phyloP scores from a whole-genome alignment of 345 rosid species.

The Eutrema heterophyllum region DNA sequence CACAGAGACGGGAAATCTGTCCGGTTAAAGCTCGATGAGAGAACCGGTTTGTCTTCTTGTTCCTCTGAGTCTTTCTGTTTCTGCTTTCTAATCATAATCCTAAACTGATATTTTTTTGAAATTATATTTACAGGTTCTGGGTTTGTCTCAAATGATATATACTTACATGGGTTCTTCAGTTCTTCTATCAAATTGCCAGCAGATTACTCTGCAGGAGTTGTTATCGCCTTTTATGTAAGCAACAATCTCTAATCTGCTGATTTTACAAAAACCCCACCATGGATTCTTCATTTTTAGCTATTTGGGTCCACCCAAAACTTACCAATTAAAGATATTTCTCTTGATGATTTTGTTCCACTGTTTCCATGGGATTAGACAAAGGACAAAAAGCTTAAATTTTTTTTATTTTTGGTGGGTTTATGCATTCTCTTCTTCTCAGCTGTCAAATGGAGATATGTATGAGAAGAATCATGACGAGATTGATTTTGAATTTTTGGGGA shows the following conservation, averaged over 20 bases:
- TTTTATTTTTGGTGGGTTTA: background rate
- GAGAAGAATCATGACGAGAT: conserved; percentile 98
- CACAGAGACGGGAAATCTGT: conserved; percentile 74
- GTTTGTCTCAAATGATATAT: conserved; percentile 88
- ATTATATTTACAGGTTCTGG: conserved; percentile 75
- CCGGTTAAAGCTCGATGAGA: conserved; percentile 72
- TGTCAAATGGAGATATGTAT: conserved; percentile 87
- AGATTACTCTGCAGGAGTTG: conserved; percentile 97
- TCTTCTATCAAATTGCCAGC: conserved; percentile 88
- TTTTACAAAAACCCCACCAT: background rate
- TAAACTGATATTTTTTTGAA: background rate
- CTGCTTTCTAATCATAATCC: background rate
- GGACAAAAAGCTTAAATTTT: background rate
- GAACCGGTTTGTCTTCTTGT: conserved; percentile 56
- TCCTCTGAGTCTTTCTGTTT: background rate
- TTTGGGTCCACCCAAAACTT: background rate
- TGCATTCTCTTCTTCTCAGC: conserved; percentile 35
- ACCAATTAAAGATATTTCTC: background rate
- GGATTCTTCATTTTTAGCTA: background rate
- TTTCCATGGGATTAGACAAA: background rate
- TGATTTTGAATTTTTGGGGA: conserved; percentile 98
- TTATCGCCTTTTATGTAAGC: conserved; percentile 94
- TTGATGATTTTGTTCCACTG: background rate
- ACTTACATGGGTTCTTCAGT: conserved; percentile 93
- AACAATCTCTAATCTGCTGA: background rate